These are phyloP conservation scores for Blumeriella jaapii DNA, from an alignment of 2,329 filamentous ascomycete species.

Conservation along the genomic window DNA sequence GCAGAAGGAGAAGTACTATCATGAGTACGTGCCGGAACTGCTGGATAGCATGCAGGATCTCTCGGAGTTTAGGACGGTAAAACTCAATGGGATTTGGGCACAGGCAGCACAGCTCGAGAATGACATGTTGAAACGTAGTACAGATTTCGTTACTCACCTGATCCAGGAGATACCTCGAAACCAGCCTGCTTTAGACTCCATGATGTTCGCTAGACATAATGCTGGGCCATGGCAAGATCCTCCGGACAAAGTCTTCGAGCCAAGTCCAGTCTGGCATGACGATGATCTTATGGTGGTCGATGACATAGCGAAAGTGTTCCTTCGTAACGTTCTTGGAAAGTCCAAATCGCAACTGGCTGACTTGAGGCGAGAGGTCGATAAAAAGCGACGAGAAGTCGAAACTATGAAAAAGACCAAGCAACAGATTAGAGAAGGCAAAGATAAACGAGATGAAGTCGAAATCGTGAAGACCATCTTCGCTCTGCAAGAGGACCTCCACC, in stretches of 20 bases:
- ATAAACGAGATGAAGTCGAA: conserved; percentile 80
- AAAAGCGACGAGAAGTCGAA: conserved; percentile 78
- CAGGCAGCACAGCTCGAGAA: conserved; percentile 69
- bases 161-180: conserved; percentile 77
- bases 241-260: conserved; percentile 74
- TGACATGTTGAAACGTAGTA: conserved; percentile 64
- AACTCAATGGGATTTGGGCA: conserved; percentile 78
- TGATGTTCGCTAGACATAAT: conserved; percentile 98
- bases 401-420: conserved; percentile 61
- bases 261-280: conserved; percentile 95
- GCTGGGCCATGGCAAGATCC: conserved; percentile 74
- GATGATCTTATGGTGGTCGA: conserved; percentile 79
- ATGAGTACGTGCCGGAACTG: conserved; percentile 90
- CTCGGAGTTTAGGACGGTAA: conserved; percentile 75
- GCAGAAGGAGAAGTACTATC: conserved; percentile 93
- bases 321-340: conserved; percentile 85
- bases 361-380: conserved; percentile 70
- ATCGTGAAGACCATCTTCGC: conserved; percentile 74
- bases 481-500: conserved; percentile 74
- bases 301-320: conserved; percentile 75
- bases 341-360: conserved; percentile 78
- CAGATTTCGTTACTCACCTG: conserved; percentile 60
- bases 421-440: conserved; percentile 67
- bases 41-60: conserved; percentile 90
- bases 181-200: conserved; percentile 77